phyloP scores from a whole-genome alignment of 768 basidiomycete genomes.

The Naganishia kalamii region DNA sequence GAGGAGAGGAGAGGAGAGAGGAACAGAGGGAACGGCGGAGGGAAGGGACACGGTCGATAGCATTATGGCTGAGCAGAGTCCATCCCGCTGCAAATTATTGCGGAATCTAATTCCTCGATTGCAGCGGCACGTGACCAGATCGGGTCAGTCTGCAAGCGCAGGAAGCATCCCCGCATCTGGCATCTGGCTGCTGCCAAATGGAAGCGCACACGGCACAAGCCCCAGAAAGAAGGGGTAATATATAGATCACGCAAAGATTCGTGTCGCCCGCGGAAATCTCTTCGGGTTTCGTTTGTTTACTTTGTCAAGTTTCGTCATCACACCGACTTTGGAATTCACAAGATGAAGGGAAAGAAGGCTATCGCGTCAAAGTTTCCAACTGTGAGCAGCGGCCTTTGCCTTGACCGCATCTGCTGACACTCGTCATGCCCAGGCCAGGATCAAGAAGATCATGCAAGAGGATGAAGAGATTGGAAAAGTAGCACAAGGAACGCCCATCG shows the following conservation, averaged over 20 bases:
- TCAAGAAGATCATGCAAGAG: constrained; percentile 99
- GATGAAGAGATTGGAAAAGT: constrained; percentile 99
- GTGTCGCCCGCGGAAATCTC: not conserved
- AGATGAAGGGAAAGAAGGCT: constrained; percentile 23
- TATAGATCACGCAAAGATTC: not conserved
- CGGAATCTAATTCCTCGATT: not conserved
- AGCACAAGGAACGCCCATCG: constrained; percentile 88
- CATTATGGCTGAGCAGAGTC: no score
- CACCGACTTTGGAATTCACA: not conserved
- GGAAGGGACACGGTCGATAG: not conserved
- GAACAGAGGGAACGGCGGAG: not conserved
- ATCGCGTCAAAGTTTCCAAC: constrained; percentile 17
- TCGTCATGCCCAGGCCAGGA: constrained; percentile 57
- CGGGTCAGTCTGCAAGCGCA: constrained; percentile 5
- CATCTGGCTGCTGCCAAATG: no score
- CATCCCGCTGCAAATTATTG: not conserved
- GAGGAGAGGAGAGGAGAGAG: constrained; percentile 5
- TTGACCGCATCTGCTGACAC: not conserved
- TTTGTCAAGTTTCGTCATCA: constrained; percentile 14
- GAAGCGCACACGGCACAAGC: not conserved
- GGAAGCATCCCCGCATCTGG: no score
- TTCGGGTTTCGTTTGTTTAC: constrained; percentile 16
- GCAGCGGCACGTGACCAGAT: not conserved
- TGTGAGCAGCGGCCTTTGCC: not conserved
- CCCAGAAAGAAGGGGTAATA: not conserved